Evolutionary conservation across 2,329 filamentous ascomycete species (phyloP), one percentile per base, ranked within the genome.

Genomic region (Pseudogymnoascus sp.): DNA sequence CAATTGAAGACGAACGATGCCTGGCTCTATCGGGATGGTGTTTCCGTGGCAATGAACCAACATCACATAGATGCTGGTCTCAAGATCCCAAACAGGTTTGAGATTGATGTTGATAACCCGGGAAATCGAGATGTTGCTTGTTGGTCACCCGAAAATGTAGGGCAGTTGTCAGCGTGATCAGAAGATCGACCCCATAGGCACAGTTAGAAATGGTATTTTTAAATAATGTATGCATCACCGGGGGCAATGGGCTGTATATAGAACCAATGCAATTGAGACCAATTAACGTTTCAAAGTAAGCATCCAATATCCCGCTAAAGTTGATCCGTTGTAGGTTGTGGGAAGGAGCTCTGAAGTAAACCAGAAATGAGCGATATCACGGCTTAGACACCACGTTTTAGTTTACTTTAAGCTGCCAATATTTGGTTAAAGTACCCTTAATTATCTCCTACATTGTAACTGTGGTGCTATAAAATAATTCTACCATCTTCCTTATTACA

Each of bases 21-120:
- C 1, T 67, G 64, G 64, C 47, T 66, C 23, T 66, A 63, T 54
- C 47, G 66, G 18, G 66, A 67, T 62, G 63, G 66, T 7, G 61
- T 67, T 16, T 57, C 37, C 4, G 47, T 36, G 59, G 26, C 18
- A 29, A 31, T 64, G 31, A 64, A 62, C 16, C 45, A 65, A 36
- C 63, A 67, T 60, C 63, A 66, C 47, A 16, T 64, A 40, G 62
- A 63, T 36, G 59, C 45, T 4, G 66, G 66, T 14, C 54, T 66
- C 54, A 37, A 21, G 14, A 18, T 66, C n/a, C 64, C 64, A 7
- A 62, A 65, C 14, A 18, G 64, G n/a, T 63, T 61, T 37, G 65
- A 66, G 21, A 45, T 65, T 18, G 65, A 65, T 63, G 14, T 65
- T 23, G 34, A 63, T 26, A 62, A 65, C 54, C 68, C 1, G 31